Evolutionary conservation across 306 rosid species (phyloP), one percentile per base, ranked within the genome.

Genomic region (Begonia loranthoides): DNA sequence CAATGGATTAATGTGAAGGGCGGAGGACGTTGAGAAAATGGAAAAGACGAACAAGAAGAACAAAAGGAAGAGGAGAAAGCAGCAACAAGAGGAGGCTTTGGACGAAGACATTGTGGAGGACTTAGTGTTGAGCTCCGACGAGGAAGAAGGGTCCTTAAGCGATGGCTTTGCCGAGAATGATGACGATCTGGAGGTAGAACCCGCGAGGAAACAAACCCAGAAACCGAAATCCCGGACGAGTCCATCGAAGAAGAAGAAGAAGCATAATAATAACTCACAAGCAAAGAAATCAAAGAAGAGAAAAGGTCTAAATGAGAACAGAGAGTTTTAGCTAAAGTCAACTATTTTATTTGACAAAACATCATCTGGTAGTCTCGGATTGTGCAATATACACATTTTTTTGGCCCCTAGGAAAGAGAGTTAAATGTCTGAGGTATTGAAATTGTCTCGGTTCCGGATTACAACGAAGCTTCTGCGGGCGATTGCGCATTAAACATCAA

Each of bases 41-140:
- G 70, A 76, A 60, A 47, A 70, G 67, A 72, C 62, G 68, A 58
- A 59, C 49, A 76, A 64, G 54, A 87, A 80, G n/a, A n/a, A n/a
- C n/a, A n/a, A n/a, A 68, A 72, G 69, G 59, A 67, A 59, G 55
- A 74, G 45, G 36, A 63, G 70, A 45, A 44, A 46, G 21, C 69
- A 59, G 40, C 76, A 70, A 53, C 76, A 60, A 47, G 68, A 46
- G n/a, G 79, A 78, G 33, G 78, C 82, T 17, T 17, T 63, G 15
- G 92, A 90, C 24, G 94, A 85, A 51, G 97, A 90, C 54, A 57
- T 90, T 51, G 97, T 82, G 51, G 85, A 85, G 75, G 95, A 85
- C 57, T 73, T 85, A 63, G 87, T 90, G 11, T 83, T 90, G 50
- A 90, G 92, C 71, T 82, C 94, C 15, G 97, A 90, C 12, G 95